These are phyloP conservation scores for Yamadazyma kanchanaburiensis DNA, from an alignment of 1,139 yeast genomes.

Conservation along the genomic window DNA sequence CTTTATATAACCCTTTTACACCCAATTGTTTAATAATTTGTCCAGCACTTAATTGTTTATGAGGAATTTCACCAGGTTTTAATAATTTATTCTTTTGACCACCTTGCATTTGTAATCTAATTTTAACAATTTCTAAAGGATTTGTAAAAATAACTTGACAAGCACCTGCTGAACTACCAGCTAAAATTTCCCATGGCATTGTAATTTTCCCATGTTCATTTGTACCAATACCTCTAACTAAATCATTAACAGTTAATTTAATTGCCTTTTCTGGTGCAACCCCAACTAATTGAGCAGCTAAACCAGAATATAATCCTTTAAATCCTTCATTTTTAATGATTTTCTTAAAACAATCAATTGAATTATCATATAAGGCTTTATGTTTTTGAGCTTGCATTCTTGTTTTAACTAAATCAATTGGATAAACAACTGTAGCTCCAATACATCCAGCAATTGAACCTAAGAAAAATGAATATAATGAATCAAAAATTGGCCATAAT, in stretches of 20 bases:
- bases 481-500: conserved; percentile 67
- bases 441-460: conserved; percentile 97
- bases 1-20: conserved; percentile 81
- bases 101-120: conserved; percentile 93
- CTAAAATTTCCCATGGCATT: conserved; percentile 69
- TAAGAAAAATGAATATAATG: conserved; percentile 80
- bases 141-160: conserved; percentile 96
- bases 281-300: conserved; percentile 92
- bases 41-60: conserved; percentile 55
- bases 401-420: conserved; percentile 93
- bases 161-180: conserved; percentile 95
- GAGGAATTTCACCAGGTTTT: conserved; percentile 45
- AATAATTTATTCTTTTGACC: conserved; percentile 43
- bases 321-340: conserved; percentile 77
- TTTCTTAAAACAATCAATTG: conserved; percentile 81
- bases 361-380: conserved; percentile 69
- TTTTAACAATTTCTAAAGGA: conserved; percentile 94
- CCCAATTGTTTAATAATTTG: conserved; percentile 80
- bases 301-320: conserved; percentile 87
- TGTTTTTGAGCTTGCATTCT: conserved; percentile 96
- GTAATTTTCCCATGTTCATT: conserved; percentile 59
- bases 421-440: conserved; percentile 98
- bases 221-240: conserved; percentile 73
- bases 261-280: conserved; percentile 99
- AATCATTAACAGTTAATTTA: conserved; percentile 90